Evolutionary conservation across 116 monocot species (phyloP), one percentile per base, ranked within the genome.

Genomic region (Cymodocea nodosa): DNA sequence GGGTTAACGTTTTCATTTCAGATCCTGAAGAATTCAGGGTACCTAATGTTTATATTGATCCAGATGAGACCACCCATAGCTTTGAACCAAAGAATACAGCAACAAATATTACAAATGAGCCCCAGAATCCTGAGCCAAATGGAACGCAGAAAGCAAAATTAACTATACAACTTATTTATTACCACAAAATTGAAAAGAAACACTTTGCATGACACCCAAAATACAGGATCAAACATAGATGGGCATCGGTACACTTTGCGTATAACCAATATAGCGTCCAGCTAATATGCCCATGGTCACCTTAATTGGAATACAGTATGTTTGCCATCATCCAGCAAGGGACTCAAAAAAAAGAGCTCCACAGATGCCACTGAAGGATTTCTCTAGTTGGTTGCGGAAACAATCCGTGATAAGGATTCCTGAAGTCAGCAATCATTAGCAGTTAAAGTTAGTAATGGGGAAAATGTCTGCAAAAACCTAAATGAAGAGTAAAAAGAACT

Each of bases 21-120:
- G 25, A 57, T 24, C 57, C 24, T 57, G 20, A 25, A 10, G 57
- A 24, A 57, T 57, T 44, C 20, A 57, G 57, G 12, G 15, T 57
- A 57, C 25, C 57, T 57, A 57, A 57, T 12, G 24, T 57, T 24
- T 23, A 57, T 25, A 57, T 57, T 24, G 20, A 57, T 76, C 63
- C 70, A 76, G 78, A 74, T 63, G 55, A 71, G 23, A 71, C 34
- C 52, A 78, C 71, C 60, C 50, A 35, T 40, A 68, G 66, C 59
- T 76, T 72, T 60, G 53, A 63, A 74, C 65, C 62, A 76, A 78
- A 65, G 35, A 48, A 79, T 44, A 76, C 60, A 68, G 63, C 78
- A 71, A 64, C 60, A 79, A 51, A 62, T 59, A 64, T 49, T 67
- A 65, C 63, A 74, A 52, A 69, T 54, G 69, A 55, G 60, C 19